Conservation (phyloP, 495 filamentous ascomycete species). For the Aspergillus indologenus region DNA sequence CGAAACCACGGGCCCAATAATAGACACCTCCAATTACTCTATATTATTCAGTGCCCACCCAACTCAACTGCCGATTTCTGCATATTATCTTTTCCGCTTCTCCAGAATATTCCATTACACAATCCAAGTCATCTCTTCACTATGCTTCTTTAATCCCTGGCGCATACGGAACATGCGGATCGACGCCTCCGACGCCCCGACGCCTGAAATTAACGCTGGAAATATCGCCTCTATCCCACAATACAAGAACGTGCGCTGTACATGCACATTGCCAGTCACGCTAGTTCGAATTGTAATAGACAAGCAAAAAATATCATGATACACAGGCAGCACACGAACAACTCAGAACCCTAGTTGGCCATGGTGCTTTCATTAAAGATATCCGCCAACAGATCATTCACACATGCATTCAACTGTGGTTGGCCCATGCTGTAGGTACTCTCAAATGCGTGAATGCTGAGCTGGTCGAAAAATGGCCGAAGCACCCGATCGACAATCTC, state of each 20-base stretch:
- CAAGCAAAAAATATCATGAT: slow-evolving; percentile 8
- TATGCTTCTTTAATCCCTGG: too few relatives aligned
- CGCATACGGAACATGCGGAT: background rate
- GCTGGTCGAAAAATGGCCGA: slow-evolving; percentile 82
- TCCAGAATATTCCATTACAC: background rate
- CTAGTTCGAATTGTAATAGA: background rate
- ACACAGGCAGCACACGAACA: slow-evolving; percentile 4
- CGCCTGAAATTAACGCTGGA: slow-evolving; percentile 1
- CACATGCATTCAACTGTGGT: slow-evolving; percentile 67
- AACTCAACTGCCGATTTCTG: background rate
- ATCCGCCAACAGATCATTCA: slow-evolving; percentile 68
- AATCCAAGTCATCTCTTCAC: background rate
- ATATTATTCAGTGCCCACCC: background rate
- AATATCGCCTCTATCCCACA: background rate
- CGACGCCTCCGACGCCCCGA: background rate
- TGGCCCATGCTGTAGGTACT: slow-evolving; percentile 79
- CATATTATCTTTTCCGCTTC: background rate
- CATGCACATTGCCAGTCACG: background rate
- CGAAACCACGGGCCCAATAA: background rate
- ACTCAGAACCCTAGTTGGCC: slow-evolving; percentile 29
- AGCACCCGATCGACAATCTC: slow-evolving; percentile 72
- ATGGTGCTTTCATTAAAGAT: slow-evolving; percentile 73
- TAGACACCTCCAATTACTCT: background rate
- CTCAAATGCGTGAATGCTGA: slow-evolving; percentile 92
- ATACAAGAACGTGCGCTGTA: background rate